Evolutionary conservation across 768 basidiomycete genomes (phyloP), one percentile per base, ranked within the genome.

Genomic region (Exidia glandulosa): DNA sequence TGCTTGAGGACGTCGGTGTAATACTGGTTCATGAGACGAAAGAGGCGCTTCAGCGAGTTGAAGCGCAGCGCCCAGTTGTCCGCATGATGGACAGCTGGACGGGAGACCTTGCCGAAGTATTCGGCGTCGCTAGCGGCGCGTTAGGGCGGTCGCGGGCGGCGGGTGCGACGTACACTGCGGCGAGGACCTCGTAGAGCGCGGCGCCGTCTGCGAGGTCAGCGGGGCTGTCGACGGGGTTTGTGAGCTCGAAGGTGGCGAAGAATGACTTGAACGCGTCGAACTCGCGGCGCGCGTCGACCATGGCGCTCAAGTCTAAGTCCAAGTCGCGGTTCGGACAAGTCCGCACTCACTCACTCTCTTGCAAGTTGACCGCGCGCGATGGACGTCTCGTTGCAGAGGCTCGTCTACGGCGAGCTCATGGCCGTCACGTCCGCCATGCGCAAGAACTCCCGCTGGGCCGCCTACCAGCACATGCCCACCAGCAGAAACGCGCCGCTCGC

Each of bases 361-460:
- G 23, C 41, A 19, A 6, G 5, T 14, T 25, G 19, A 47, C 59
- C 32, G 50, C 50, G 25, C 10, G 30, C 50, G 12, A 60, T 68
- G 12, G 61, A 64, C 57, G 77, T 83, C 59, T 81, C 86, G n/a
- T 72, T 76, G 54, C 85, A 85, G 61, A 88, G 93, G 79, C 81
- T 96, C 47, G 72, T 98, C 33, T 83, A 89, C 62, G 87, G 93
- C 47, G 94, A 98, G 77, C 88, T 97, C 62, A 80, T 94, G 57
- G 79, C 90, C 19, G 90, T 98, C 64, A 96, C 93, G 34, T 88
- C 90, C 2, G 81, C 84, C 23, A 98, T 99, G 94, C 89, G 95
- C 71, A 92, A 94, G 77, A 98, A 98, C 74, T 93, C 94, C 52
- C 84, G 96, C 48, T 97, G 95, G 95, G 88, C 94, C 19, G 84